A percentile compares a stretch with the other conserved stretches of the same genome.
Evolutionary conservation across 2,329 filamentous ascomycete species (phyloP).

Genomic region (Epichloe sibirici): DNA sequence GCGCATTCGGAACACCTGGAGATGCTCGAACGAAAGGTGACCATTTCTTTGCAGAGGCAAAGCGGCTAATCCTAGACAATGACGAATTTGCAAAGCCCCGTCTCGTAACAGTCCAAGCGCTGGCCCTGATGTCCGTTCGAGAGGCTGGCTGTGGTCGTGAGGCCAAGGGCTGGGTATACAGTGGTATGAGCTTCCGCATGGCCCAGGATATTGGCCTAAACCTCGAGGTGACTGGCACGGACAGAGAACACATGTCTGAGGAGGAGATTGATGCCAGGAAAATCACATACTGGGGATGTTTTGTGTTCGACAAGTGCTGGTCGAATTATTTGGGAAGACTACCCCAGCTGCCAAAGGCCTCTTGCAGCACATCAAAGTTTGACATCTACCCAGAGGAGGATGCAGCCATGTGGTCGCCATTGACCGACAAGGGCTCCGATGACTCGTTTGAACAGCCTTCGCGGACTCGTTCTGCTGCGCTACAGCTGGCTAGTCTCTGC

Average conservation of each 20-base stretch:
- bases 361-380: conserved; percentile 75
- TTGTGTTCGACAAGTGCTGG: conserved; percentile 98
- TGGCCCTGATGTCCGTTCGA: conserved; percentile 90
- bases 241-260: conserved; percentile 52
- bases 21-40: conserved; percentile 83
- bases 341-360: conserved; percentile 69
- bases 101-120: conserved; percentile 81
- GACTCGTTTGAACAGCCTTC: conserved; percentile 65
- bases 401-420: conserved; percentile 72
- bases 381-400: conserved; percentile 89
- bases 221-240: conserved; percentile 60
- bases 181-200: conserved; percentile 97
- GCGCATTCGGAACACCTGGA: conserved; percentile 56
- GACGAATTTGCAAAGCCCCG: conserved; percentile 87
- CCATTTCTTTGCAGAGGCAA: conserved; percentile 92
- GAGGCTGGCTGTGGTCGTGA: conserved; percentile 92
- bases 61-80: conserved; percentile 76
- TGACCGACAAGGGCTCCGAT: conserved; percentile 71
- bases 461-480: conserved; percentile 66
- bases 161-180: conserved; percentile 96
- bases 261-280: conserved; percentile 79
- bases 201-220: conserved; percentile 88
- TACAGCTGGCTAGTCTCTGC: conserved; percentile 73
- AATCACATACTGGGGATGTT: conserved; percentile 96
- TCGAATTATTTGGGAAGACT: conserved; percentile 91